Evolutionary conservation across 805 yeast species (phyloP), one percentile per base, ranked within the genome.

Genomic region (Wickerhamomyces xylosicus): DNA sequence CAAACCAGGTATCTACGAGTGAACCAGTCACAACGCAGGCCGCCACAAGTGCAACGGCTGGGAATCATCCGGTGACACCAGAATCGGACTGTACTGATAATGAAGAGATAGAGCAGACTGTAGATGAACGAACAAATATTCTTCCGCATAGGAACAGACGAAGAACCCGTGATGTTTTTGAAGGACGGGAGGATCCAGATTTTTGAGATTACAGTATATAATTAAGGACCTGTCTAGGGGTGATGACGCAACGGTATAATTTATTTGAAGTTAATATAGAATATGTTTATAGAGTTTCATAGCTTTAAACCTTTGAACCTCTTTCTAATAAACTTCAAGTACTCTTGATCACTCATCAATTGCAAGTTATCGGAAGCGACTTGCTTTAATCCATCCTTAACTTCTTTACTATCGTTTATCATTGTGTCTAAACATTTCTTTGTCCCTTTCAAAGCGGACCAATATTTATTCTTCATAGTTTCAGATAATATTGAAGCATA

Each of bases 391-490:
- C 84, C 81, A 3, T 38, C 4, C 18, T 67, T 65, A 19, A 62
- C 62, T 9, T 63, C 56, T 9, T 58, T 48, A 39, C 58, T 63
- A 40, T 60, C 64, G 3, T 59, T 38, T 18, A 66, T 66, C 45
- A 53, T 44, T 37, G 53, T 58, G 44, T 77, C 75, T 46, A 82
- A 49, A 38, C 69, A 54, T 39, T 61, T 63, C 58, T 82, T 82
- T 4, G 84, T 73, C 11, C 87, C 89, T 43, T 58, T 65, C 29
- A 82, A 64, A 16, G 85, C 84, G 62, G 83, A 77, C 20, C 64
- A 69, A 33, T 69, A 66, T 53, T 71, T 66, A 2, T 41, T 37
- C 29, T 67, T 65, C 25, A 82, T 74, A 15, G 49, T 55, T 4
- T 40, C 41, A 0, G 83, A 90, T 31, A 51, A 19, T 22, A 63